Evolutionary conservation across 306 rosid species (phyloP), one percentile per base, ranked within the genome.

Genomic region (Amphicarpaea edgeworthii): DNA sequence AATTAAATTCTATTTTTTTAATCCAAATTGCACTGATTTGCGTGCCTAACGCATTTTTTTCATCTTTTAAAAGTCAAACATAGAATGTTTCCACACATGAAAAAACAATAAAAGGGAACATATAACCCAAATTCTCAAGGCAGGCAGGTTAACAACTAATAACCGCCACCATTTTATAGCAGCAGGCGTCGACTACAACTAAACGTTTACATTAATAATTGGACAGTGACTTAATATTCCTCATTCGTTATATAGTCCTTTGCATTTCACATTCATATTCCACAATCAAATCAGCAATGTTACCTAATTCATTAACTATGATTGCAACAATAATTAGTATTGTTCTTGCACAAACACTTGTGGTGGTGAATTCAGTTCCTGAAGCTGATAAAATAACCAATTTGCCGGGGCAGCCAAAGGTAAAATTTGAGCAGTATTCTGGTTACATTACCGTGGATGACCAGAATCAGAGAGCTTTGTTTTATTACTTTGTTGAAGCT

Each of bases 401-500:
- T 3, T 69, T 86, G 46, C 87, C 87, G 0, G 70, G 83, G 1
- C 87, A 86, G 14, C 85, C 89, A 5, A 7, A 0, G 1, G 82
- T 83, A 1, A 43, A 37, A n/a, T 86, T 86, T 24, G 78, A 81
- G 28, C 86, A 83, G 66, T 86, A 47, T 70, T 32, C 82, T 0
- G 86, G 90, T 6, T 86, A 86, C 60, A 23, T 83, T 12, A 12
- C 57, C 0, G 63, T 81, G 0, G 83, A 86, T 72, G 85, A 81
- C 1, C 14, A 43, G 10, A n/a, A 81, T 1, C 70, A 81, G 5
- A 81, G 83, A 83, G 37, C 83, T 72, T 68, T 79, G 34, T 81
- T 86, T 67, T 84, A 84, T 50, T 86, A 86, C 60, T 83, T 83
- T 54, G 86, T 72, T 75, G 79, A 84, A 54, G 84, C 86, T 17